Evolutionary conservation across 2,329 filamentous ascomycete species (phyloP).

Genomic region (Trichoderma sp.): DNA sequence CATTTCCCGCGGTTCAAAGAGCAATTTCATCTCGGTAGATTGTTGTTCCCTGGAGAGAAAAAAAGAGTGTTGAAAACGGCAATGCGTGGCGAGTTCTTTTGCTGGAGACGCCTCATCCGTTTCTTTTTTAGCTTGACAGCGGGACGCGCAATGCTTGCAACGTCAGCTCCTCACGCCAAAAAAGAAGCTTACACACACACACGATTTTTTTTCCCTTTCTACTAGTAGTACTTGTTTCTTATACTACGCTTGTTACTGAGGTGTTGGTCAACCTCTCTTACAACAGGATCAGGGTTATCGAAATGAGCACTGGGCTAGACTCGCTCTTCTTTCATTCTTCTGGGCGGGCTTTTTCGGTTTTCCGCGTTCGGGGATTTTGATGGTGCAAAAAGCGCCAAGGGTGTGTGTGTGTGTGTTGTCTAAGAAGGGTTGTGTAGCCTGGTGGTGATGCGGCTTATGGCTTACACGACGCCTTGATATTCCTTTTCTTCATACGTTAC

Average conservation of each 20-base stretch:
- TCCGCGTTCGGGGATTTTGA: not conserved
- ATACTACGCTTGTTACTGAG: too few relatives aligned
- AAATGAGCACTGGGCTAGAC: too few relatives aligned
- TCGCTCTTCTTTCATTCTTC: too few relatives aligned
- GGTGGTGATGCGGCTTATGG: conserved; percentile 3
- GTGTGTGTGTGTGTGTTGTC: not conserved
- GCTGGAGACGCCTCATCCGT: not conserved
- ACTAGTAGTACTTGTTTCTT: too few relatives aligned
- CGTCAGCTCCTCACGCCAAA: conserved; percentile 33
- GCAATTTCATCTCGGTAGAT: not conserved
- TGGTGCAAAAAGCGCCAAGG: conserved; percentile 12
- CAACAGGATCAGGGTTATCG: not conserved
- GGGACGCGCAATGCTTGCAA: conserved; percentile 42
- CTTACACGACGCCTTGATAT: not conserved
- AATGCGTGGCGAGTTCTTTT: not conserved
- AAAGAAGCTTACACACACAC: too few relatives aligned
- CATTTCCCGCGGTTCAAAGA: not conserved
- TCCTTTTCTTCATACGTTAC: too few relatives aligned
- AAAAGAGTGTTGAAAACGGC: not conserved
- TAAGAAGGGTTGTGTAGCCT: too few relatives aligned
- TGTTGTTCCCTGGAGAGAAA: not conserved
- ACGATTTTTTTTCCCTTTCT: too few relatives aligned
- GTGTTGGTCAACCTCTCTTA: too few relatives aligned
- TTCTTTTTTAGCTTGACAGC: too few relatives aligned
- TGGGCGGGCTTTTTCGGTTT: not conserved